Base-by-base conservation (phyloP, 441 rosid genomes). In the Viola pubescens region DNA sequence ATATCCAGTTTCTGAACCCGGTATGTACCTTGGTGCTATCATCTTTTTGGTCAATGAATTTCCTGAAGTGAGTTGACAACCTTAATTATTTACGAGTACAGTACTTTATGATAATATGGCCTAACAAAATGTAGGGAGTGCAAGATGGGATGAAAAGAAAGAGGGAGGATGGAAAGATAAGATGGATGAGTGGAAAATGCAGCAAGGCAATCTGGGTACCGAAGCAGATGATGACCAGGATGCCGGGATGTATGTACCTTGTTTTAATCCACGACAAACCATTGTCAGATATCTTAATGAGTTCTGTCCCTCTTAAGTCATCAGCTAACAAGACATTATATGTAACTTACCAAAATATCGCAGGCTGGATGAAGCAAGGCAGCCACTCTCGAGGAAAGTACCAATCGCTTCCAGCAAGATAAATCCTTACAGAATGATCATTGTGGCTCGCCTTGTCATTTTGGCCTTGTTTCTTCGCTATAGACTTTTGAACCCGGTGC, bases 151-250 rank as follows among this genome's bases (percentile, higher is more conserved):
- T 67, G 90, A 84, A 4, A 85, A 77, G 85, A 89, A 89, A 64
- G 96, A 85, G 60, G 83, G 80, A 65, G 87, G 94, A 11, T 87
- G 97, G 97, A 83, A 82, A 63, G 92, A 88, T n/a, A 81, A 92
- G 70, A 88, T 79, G 91, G 96, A 88, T 62, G 98, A 91, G 68
- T 88, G 98, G 95, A 91, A 87, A 76, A 58, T 75, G 73, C 96
- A 82, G 73, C 98, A 91, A 66, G 94, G 96, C 11, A 88, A 81
- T 58, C 73, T 88, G 40, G 95, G 95, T 34, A 83, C 87, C 26
- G 96, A 88, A 63, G 63, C 61, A 55, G 94, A 88, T 56, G 96
- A 88, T 55, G 92, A 88, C 61, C 78, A 80, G 7, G 98, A 91
- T 67, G 81, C 79, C 69, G 82, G 87, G 62, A 49, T 81, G 96